A percentile compares a stretch with the other conserved stretches of the same genome.
phyloP scores from a whole-genome alignment of 257 asterid genomes.

The Verbena officinalis region DNA sequence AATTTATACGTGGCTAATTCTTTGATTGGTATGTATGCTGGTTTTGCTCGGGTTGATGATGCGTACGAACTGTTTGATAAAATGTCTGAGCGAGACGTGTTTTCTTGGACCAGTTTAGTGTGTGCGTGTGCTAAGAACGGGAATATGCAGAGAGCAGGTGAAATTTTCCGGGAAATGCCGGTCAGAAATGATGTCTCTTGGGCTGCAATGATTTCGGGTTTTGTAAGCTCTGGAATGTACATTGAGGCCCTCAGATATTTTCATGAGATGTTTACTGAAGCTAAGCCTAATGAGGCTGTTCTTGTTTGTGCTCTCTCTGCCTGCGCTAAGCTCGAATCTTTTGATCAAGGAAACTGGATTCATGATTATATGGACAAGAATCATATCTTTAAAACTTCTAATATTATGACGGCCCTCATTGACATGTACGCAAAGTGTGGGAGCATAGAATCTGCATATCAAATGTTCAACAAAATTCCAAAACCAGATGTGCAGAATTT shows the following conservation, averaged over 20 bases:
- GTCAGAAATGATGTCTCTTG: constrained; percentile 76
- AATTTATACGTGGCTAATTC: constrained; percentile 66
- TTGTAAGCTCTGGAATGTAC: constrained; percentile 51
- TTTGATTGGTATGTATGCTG: constrained; percentile 52
- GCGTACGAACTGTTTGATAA: constrained; percentile 59
- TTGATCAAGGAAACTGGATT: constrained; percentile 71
- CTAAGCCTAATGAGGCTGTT: constrained; percentile 73
- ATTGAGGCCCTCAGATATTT: constrained; percentile 55
- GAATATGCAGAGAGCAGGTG: constrained; percentile 52
- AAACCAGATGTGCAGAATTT: constrained; percentile 53
- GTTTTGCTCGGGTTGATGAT: constrained; percentile 42
- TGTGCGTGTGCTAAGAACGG: constrained; percentile 60
- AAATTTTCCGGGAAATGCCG: constrained; percentile 56
- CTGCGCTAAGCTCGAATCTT: constrained; percentile 79
- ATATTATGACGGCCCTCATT: constrained; percentile 61
- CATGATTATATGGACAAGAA: constrained; percentile 45
- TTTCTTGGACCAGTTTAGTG: constrained; percentile 75
- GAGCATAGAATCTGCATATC: constrained; percentile 50
- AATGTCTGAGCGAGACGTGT: constrained; percentile 68
- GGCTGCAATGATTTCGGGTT: constrained; percentile 75
- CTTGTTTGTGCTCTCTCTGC: constrained; percentile 83
- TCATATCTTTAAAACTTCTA: constrained; percentile 39
- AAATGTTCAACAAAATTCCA: constrained; percentile 46
- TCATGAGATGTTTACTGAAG: constrained; percentile 46
- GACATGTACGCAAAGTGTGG: constrained; percentile 96